phyloP scores from a whole-genome alignment of 768 basidiomycete species.

The Termitomyces sp. region DNA sequence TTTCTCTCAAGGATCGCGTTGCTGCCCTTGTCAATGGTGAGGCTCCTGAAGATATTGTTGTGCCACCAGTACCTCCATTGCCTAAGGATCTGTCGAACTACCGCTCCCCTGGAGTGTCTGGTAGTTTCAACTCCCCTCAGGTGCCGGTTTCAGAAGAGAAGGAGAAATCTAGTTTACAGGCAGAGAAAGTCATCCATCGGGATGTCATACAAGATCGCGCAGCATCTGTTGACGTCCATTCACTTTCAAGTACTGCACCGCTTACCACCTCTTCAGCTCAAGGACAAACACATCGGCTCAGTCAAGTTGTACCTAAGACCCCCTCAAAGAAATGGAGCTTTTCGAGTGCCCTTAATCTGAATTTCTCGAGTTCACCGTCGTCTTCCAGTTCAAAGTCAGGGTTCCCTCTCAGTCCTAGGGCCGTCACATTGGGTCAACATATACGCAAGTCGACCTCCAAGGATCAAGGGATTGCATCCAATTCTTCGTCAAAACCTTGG shows the following conservation, averaged over 20 bases:
- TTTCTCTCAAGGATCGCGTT: conserved; percentile 63
- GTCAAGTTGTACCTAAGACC: conserved; percentile 56
- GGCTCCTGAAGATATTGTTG: conserved; percentile 54
- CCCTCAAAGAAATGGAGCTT: conserved; percentile 98
- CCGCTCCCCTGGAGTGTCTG: conserved; percentile 63
- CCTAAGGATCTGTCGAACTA: conserved; percentile 86
- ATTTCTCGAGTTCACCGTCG: conserved; percentile 64
- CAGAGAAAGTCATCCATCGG: conserved; percentile 36
- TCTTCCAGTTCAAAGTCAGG: conserved; percentile 53
- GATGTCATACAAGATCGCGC: conserved; percentile 47
- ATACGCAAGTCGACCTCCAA: conserved; percentile 68
- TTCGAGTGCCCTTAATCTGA: conserved; percentile 80
- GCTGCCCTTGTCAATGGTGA: conserved; percentile 61
- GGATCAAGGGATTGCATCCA: conserved; percentile 51
- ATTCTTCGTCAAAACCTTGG: conserved; percentile 49
- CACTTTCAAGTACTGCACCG: conserved; percentile 28
- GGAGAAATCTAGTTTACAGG: conserved; percentile 39
- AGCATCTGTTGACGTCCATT: conserved; percentile 50
- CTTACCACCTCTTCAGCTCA: conserved; percentile 23
- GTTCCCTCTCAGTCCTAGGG: conserved; percentile 65
- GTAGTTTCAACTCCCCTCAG: conserved; percentile 48
- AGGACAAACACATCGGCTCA: conserved; percentile 31
- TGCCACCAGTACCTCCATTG: conserved; percentile 92
- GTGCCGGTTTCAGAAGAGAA: conserved; percentile 39
- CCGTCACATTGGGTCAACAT: conserved; percentile 64